phyloP scores from a whole-genome alignment of 345 rosid genomes.

The Eucalyptus curtisii region DNA sequence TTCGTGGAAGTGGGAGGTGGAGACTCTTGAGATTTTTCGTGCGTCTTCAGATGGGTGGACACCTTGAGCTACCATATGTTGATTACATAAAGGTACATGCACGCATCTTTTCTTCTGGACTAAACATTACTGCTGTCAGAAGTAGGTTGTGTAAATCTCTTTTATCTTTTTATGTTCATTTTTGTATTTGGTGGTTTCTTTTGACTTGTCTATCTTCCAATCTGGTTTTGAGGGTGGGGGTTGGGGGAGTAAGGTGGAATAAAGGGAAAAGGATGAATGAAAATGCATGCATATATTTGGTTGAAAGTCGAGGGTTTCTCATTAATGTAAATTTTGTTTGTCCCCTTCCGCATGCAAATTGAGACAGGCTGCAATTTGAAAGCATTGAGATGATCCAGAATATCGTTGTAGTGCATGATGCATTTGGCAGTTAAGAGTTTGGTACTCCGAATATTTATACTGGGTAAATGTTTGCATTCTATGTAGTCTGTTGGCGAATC shows the following conservation, averaged over 20 bases:
- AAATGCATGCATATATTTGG: neutral
- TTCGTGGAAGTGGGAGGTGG: conserved; percentile 86
- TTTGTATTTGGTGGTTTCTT: neutral
- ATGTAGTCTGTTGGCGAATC: neutral
- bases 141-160: neutral
- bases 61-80: conserved; percentile 87
- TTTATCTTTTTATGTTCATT: neutral
- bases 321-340: neutral
- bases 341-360: neutral
- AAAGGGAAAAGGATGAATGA: neutral
- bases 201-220: neutral
- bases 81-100: conserved; percentile 79
- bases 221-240: neutral
- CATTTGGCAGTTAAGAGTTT: neutral
- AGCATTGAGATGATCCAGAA: neutral
- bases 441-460: neutral
- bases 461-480: neutral
- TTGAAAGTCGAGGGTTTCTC: neutral
- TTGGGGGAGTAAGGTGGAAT: neutral
- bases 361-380: neutral
- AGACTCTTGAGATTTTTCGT: conserved; percentile 77
- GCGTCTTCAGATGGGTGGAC: conserved; percentile 80
- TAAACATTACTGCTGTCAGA: neutral
- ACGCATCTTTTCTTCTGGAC: neutral
- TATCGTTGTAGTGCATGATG: neutral